These are phyloP conservation scores for Podila epigama DNA, from an alignment of 192 early-diverging fungal species.

Conservation along the genomic window DNA sequence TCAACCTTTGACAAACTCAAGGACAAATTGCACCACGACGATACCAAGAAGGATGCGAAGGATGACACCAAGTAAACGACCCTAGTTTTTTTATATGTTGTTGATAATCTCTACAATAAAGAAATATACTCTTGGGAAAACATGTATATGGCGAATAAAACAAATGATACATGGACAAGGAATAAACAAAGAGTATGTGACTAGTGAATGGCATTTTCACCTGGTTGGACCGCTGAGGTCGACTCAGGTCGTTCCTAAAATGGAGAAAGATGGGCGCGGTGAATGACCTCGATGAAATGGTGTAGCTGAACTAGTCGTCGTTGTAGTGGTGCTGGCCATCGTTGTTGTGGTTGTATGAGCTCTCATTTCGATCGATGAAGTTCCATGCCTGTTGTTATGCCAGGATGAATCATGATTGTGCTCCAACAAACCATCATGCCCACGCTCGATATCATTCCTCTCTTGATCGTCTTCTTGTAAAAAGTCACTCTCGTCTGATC, in stretches of 20 bases:
- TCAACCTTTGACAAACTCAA: constrained; percentile 64
- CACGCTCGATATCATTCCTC: constrained; percentile 38
- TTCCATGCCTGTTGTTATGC: not conserved
- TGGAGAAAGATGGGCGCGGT: constrained; percentile 10
- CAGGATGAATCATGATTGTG: not conserved
- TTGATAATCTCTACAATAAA: no score
- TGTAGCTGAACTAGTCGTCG: not conserved
- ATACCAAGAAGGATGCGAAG: constrained; percentile 44
- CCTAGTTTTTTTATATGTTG: no score
- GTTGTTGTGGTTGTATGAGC: not conserved
- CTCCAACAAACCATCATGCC: constrained; percentile 3
- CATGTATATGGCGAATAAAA: not conserved
- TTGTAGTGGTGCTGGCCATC: not conserved
- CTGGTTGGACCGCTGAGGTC: constrained; percentile 21
- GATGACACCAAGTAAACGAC: constrained; percentile 39
- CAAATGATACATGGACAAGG: not conserved
- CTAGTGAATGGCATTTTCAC: not conserved
- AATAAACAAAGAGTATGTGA: not conserved
- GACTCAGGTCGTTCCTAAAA: constrained; percentile 19
- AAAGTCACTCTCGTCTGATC: constrained; percentile 23
- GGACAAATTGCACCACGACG: constrained; percentile 57
- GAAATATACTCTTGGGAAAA: no score
- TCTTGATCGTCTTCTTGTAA: constrained; percentile 14
- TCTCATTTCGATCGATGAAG: not conserved
- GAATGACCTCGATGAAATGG: not conserved